These are phyloP conservation scores for Kwoniella heveanensis DNA, from an alignment of 768 basidiomycete genomes.

Conservation along the genomic window DNA sequence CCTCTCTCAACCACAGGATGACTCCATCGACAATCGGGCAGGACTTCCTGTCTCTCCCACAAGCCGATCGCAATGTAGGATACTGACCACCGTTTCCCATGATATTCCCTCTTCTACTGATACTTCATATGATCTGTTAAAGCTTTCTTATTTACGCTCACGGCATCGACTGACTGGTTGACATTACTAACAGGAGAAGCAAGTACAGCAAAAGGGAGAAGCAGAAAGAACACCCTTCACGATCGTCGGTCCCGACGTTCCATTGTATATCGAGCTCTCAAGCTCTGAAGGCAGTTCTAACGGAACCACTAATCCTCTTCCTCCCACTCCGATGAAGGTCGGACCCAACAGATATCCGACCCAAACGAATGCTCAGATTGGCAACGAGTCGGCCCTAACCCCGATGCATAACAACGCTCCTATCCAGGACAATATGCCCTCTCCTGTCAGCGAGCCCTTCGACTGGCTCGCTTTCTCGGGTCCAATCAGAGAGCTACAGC, in stretches of 20 bases:
- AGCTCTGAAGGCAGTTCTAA: slow-evolving; percentile 14
- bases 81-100: not conserved
- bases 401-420: too few species aligned
- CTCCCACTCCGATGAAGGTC: not conserved
- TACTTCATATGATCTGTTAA: too few species aligned
- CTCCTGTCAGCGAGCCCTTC: not conserved
- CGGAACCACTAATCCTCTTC: not conserved
- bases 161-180: not conserved
- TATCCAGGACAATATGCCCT: not conserved
- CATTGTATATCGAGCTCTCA: slow-evolving; percentile 24
- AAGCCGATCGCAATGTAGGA: not conserved
- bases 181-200: not conserved
- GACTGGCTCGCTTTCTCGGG: slow-evolving; percentile 22
- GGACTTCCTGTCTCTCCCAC: not conserved
- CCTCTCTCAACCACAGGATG: not conserved
- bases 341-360: too few species aligned
- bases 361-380: too few species aligned
- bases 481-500: not conserved
- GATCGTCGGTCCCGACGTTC: slow-evolving; percentile 24
- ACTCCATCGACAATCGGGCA: not conserved
- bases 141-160: not conserved
- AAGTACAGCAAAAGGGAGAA: too few species aligned
- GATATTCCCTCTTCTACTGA: too few species aligned
- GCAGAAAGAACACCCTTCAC: slow-evolving; percentile 8
- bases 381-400: not conserved